Base-by-base conservation (phyloP, 2,329 filamentous ascomycete genomes). In the Talaromyces pinophilus region DNA sequence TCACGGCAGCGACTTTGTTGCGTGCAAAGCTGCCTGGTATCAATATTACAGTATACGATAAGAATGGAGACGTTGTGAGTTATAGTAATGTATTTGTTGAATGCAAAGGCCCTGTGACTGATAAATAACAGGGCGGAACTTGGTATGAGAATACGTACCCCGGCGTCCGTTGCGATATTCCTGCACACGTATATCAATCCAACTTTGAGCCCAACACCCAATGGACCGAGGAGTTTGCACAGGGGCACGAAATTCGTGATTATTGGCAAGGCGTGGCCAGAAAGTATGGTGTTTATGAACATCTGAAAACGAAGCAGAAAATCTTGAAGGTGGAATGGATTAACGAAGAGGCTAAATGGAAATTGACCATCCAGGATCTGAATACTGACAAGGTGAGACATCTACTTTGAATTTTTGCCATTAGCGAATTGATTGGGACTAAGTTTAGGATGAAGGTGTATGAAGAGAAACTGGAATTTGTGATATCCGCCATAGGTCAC, bases 21-120 rank as follows among this genome's bases (percentile, higher is more conserved):
- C 90, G 89, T 0, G 83, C 80, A 10, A 92, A 92, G 69, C 86
- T 92, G 0, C 90, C 90, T 0, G 84, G 84, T 0, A 84, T 92
- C 59, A 79, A 90, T 54, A 76, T 92, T 67, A 86, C 83, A 0
- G 87, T 91, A 44, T 87, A 86, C 63, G 88, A 91, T 72, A 91
- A 91, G 78, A 91, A 91, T 69, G 72, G 80, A 0, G 87, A 90
- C 61, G 83, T 90, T 72, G 88, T 90, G 79, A 70, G 86, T 80
- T 64, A 73, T 33, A 38, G 15, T 81, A 35, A 10, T 4, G 11
- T 19, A 38, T 22, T 7, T 6, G n/a, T 7, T 35, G 19, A 7
- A 6, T 19, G 1, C 52, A 19, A 35, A 48, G 7, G 13, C 17
- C 8, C 2, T 7, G 42, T 22, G 22, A 28, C 46, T 66, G 5